Evolutionary conservation across 78 protist species (phyloP).

Genomic region (Cavenderia fasciculata): DNA sequence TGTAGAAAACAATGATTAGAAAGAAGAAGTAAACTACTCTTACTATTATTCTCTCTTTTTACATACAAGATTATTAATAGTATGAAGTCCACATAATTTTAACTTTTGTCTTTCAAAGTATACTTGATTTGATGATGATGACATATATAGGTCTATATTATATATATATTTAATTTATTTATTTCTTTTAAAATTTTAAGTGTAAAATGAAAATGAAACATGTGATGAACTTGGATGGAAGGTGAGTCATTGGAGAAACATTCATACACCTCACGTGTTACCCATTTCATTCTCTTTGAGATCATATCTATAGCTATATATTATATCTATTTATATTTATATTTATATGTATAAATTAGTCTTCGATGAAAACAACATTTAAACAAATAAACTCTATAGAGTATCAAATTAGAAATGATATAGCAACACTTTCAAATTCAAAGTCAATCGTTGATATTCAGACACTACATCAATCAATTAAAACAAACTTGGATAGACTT

Average conservation of each 20-base stretch:
- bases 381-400: constrained; percentile 38
- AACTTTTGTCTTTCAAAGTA: constrained; percentile 52
- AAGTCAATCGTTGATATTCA: constrained; percentile 17
- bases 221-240: too few species aligned
- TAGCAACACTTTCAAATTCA: constrained; percentile 28
- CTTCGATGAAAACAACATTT: constrained; percentile 30
- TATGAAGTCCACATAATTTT: constrained; percentile 55
- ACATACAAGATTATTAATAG: constrained; percentile 59
- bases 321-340: too few species aligned
- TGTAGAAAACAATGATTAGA: neutral
- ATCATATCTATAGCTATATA: too few species aligned
- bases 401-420: constrained; percentile 37
- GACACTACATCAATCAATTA: constrained; percentile 20
- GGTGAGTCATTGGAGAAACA: too few species aligned
- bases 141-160: too few species aligned
- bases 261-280: too few species aligned
- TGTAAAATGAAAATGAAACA: too few species aligned
- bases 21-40: neutral
- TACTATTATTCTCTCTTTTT: neutral
- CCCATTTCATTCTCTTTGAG: too few species aligned
- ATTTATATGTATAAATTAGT: too few species aligned
- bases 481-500: constrained; percentile 23
- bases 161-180: too few species aligned
- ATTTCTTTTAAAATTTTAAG: too few species aligned
- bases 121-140: too few species aligned